These are phyloP conservation scores for Talaromyces sp. DNA, from an alignment of 2,329 filamentous ascomycete species.

Conservation along the genomic window DNA sequence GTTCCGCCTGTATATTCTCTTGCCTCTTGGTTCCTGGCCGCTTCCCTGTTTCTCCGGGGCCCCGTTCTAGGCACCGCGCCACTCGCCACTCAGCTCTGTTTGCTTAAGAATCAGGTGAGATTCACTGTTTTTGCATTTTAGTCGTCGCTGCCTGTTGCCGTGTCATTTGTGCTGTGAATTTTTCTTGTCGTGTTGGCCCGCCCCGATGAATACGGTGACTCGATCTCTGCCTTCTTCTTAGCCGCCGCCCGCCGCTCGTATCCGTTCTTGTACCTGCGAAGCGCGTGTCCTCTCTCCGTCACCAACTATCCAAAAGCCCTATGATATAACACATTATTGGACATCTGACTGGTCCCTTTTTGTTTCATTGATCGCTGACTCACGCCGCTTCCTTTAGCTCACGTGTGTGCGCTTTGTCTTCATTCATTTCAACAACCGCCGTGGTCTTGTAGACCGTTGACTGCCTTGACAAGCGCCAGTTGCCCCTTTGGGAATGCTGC, in stretches of 20 bases:
- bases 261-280: neutral
- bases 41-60: constrained; percentile 1
- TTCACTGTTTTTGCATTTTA: neutral
- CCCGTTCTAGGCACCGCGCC: constrained; percentile 9
- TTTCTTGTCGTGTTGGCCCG: neutral
- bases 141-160: neutral
- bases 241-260: neutral
- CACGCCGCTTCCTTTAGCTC: neutral
- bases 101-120: neutral
- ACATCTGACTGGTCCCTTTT: neutral
- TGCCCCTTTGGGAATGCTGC: constrained; percentile 18
- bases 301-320: neutral
- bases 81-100: constrained; percentile 7
- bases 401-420: neutral
- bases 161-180: neutral
- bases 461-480: constrained; percentile 10
- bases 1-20: constrained; percentile 12
- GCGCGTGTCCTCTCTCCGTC: neutral
- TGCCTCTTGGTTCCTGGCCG: constrained; percentile 21
- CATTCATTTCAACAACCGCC: neutral
- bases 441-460: constrained; percentile 9
- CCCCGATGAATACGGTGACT: neutral
- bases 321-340: neutral
- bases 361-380: neutral
- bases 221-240: neutral